A percentile compares a stretch with the other conserved stretches of the same genome.
phyloP scores from a whole-genome alignment of 176 grass and related monocot species.

The Lolium perenne region DNA sequence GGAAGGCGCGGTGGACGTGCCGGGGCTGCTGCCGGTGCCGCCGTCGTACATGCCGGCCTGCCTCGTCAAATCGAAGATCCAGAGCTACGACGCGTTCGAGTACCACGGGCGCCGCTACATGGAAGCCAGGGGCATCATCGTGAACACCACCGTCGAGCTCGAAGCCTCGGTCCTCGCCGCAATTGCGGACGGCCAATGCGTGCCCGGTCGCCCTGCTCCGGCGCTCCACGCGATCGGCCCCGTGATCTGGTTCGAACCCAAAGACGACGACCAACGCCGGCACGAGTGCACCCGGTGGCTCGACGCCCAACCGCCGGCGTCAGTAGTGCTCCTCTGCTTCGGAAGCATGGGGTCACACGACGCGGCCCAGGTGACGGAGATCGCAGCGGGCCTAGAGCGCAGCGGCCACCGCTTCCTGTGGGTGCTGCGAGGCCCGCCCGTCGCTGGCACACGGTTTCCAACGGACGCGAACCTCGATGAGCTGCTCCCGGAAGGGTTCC shows the following conservation, averaged over 20 bases:
- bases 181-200: constrained; percentile 20
- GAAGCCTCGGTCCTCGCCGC: constrained; percentile 24
- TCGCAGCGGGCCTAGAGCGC: constrained; percentile 12
- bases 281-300: constrained; percentile 55
- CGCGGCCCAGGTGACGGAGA: constrained; percentile 9
- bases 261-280: neutral
- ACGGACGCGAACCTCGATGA: constrained; percentile 20
- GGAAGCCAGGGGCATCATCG: constrained; percentile 50
- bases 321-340: constrained; percentile 69
- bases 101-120: constrained; percentile 39
- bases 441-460: neutral
- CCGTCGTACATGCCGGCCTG: constrained; percentile 14
- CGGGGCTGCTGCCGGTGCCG: constrained; percentile 41
- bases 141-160: constrained; percentile 44
- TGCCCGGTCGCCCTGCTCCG: neutral
- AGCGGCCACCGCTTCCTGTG: constrained; percentile 35
- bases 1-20: constrained; percentile 38
- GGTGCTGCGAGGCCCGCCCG: constrained; percentile 12
- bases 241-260: neutral
- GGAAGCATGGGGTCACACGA: constrained; percentile 46
- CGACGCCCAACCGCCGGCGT: constrained; percentile 48
- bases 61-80: constrained; percentile 17
- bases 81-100: constrained; percentile 25
- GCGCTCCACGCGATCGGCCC: constrained; percentile 17
- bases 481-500: constrained; percentile 12